These are phyloP conservation scores for Xenoacremonium recifei DNA, from an alignment of 2,329 filamentous ascomycete species.

Conservation along the genomic window DNA sequence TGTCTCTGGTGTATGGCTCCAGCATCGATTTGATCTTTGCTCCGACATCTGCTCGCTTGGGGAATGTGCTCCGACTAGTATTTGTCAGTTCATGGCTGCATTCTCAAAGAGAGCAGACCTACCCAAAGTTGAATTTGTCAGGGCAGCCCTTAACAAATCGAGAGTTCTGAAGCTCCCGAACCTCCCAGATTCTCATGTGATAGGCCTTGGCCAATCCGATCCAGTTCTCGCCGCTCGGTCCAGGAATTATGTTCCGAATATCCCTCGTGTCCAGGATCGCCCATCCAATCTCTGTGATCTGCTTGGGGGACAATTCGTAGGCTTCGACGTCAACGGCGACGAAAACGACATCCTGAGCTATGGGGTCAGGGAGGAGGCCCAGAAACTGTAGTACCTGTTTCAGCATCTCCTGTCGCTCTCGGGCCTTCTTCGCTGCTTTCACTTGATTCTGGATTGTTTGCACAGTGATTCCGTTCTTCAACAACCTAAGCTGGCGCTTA, in stretches of 20 bases:
- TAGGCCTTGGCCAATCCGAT: conserved; percentile 62
- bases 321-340: conserved; percentile 81
- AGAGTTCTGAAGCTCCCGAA: conserved; percentile 63
- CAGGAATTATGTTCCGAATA: conserved; percentile 55
- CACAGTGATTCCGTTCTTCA: conserved; percentile 15
- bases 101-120: conserved; percentile 25
- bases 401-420: conserved; percentile 51
- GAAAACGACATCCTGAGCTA: conserved; percentile 50
- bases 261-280: conserved; percentile 71
- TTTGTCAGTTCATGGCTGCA: conserved; percentile 6
- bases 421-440: conserved; percentile 49
- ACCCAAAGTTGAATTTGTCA: conserved; percentile 74
- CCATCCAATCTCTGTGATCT: conserved; percentile 84
- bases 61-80: conserved; percentile 41
- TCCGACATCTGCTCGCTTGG: conserved; percentile 32
- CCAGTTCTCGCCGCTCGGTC: conserved; percentile 65
- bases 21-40: conserved; percentile 37
- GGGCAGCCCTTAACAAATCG: conserved; percentile 72
- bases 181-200: conserved; percentile 76
- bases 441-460: conserved; percentile 41
- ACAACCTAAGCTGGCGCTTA: conserved; percentile 19
- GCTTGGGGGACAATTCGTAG: conserved; percentile 63
- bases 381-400: conserved; percentile 69
- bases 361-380: conserved; percentile 46
- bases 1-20: conserved; percentile 23